Conservation (phyloP, 2,329 filamentous ascomycete species). For the Epichloe hybrida region DNA sequence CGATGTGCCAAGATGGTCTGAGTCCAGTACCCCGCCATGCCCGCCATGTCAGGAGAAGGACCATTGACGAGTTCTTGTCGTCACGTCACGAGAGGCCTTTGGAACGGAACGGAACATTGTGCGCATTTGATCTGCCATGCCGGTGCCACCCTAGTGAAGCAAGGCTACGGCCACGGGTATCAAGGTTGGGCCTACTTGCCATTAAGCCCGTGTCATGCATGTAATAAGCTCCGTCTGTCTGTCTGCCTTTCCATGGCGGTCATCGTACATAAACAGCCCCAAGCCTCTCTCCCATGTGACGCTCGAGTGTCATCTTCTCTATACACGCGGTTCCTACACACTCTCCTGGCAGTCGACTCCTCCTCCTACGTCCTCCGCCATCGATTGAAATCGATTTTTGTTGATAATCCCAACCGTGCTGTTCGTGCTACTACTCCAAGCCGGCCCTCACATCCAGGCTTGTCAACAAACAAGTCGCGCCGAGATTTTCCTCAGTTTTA, state of each 20-base stretch:
- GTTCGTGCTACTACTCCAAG: not conserved
- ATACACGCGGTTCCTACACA: not conserved
- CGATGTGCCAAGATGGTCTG: not conserved
- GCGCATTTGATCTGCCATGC: no score
- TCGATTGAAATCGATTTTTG: not conserved
- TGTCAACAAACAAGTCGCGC: not conserved
- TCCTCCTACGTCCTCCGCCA: not conserved
- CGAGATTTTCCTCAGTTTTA: not conserved
- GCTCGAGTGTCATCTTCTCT: not conserved
- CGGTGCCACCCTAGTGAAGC: not conserved
- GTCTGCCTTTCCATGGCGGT: not conserved
- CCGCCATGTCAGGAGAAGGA: not conserved
- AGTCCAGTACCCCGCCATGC: not conserved
- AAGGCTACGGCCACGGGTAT: not conserved
- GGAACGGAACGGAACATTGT: no score
- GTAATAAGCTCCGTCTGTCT: not conserved
- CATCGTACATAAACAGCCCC: not conserved
- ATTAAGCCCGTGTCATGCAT: not conserved
- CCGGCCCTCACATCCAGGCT: not conserved
- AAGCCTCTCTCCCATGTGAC: not conserved
- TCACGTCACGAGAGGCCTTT: no score
- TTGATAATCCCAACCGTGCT: not conserved
- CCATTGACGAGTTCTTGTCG: no score
- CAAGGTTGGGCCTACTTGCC: not conserved
- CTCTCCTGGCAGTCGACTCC: not conserved